Evolutionary conservation across 1,139 yeast species (phyloP).

Genomic region (Hanseniaspora gamundiae): DNA sequence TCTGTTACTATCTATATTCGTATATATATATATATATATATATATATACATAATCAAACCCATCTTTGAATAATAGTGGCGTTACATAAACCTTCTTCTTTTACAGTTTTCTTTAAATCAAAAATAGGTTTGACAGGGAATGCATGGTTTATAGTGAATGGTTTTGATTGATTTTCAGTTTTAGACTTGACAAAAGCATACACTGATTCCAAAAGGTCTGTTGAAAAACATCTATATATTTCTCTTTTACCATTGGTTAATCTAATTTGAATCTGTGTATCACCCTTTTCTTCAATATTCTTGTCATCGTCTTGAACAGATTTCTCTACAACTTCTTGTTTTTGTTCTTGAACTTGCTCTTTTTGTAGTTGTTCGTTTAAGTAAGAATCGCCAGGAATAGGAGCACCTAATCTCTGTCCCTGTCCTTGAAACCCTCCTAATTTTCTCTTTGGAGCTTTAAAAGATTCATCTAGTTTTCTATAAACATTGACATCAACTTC

Average conservation of each 20-base stretch:
- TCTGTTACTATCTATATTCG: no score
- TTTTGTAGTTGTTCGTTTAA: slow-evolving; percentile 15
- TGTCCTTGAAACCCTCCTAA: slow-evolving; percentile 65
- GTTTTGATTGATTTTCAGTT: slow-evolving; percentile 30
- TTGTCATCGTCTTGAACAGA: no score
- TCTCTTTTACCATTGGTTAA: slow-evolving; percentile 70
- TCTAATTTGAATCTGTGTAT: slow-evolving; percentile 69
- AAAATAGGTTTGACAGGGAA: slow-evolving; percentile 74
- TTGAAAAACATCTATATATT: slow-evolving; percentile 50
- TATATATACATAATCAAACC: no score
- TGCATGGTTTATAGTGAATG: slow-evolving; percentile 62
- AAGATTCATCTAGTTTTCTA: slow-evolving; percentile 73
- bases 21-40: no score
- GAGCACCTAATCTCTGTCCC: slow-evolving; percentile 88
- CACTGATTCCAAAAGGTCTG: slow-evolving; percentile 52
- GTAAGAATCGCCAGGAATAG: slow-evolving; percentile 58
- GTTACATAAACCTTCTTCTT: slow-evolving; percentile 66
- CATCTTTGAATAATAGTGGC: slow-evolving; percentile 89
- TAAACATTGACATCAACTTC: slow-evolving; percentile 91
- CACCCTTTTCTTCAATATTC: slow-evolving; percentile 40
- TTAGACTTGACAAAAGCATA: slow-evolving; percentile 53
- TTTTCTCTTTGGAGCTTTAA: slow-evolving; percentile 55
- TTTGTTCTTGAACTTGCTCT: slow-evolving; percentile 9
- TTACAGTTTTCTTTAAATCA: slow-evolving; percentile 43
- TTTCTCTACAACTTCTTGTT: slow-evolving; percentile 11